A percentile compares a stretch with the other conserved stretches of the same genome.
Conservation (phyloP, 176 grass and related monocot genomes). For the Rhynchospora tenuis region DNA sequence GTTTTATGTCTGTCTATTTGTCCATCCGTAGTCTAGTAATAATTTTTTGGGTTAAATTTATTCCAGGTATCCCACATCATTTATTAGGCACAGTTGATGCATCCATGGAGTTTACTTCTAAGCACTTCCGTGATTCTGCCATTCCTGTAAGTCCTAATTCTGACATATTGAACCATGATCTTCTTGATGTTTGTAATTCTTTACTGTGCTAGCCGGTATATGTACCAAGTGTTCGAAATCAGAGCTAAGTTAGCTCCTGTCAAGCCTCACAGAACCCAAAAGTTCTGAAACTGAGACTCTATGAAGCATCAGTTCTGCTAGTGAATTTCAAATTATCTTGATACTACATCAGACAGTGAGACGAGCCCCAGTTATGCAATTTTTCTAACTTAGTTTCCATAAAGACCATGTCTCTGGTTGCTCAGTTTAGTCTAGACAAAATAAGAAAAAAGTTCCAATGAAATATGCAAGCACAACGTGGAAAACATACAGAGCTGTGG, state of each 20-base stretch:
- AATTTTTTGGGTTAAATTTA: background rate
- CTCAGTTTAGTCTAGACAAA: background rate
- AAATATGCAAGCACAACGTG: background rate
- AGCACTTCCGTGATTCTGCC: conserved; percentile 56
- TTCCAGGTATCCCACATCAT: conserved; percentile 73
- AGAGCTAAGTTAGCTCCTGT: too few relatives aligned
- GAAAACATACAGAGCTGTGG: background rate
- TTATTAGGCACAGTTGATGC: conserved; percentile 66
- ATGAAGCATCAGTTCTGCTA: background rate
- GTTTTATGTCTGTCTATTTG: background rate
- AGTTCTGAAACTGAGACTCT: background rate
- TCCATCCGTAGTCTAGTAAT: background rate
- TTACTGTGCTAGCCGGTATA: background rate
- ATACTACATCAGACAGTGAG: background rate
- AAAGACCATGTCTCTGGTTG: background rate
- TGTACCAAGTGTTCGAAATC: background rate
- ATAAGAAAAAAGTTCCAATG: background rate
- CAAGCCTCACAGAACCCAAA: background rate
- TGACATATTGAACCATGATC: background rate
- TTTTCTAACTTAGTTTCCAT: background rate
- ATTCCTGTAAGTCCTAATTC: conserved; percentile 36
- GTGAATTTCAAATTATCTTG: background rate
- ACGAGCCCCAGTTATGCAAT: background rate
- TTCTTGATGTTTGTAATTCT: background rate
- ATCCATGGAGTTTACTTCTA: conserved; percentile 74